Conservation (phyloP, 1,284 basidiomycete genomes). For the Malassezia furfur region DNA sequence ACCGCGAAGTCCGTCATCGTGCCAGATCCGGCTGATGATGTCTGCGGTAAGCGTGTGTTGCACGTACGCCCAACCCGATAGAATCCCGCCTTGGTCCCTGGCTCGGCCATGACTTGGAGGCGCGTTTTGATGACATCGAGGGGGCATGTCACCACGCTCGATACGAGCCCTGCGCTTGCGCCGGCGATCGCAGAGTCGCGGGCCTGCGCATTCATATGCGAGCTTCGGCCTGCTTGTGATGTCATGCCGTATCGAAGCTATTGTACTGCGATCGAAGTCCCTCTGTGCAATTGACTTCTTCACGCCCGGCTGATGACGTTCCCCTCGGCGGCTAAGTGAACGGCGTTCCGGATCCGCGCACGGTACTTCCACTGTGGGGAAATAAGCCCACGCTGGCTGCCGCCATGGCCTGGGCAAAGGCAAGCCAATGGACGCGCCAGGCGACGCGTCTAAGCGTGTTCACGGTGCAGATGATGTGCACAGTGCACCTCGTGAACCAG, state of each 20-base stretch:
- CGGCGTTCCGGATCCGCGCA: no score
- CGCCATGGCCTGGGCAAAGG: conserved; percentile 1
- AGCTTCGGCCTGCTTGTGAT: neutral
- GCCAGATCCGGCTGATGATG: conserved; percentile 25
- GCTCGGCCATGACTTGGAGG: conserved; percentile 67
- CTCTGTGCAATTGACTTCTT: no score
- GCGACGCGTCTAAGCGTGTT: conserved; percentile 7
- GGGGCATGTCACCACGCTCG: conserved; percentile 88
- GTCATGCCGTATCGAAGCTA: neutral
- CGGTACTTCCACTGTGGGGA: neutral
- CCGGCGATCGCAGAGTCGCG: conserved; percentile 48
- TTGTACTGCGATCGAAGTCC: no score
- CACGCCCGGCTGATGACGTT: no score
- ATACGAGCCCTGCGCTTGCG: conserved; percentile 66
- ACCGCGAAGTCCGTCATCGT: conserved; percentile 37
- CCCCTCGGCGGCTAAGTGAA: no score
- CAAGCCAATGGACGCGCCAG: neutral
- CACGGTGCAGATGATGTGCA: conserved; percentile 24
- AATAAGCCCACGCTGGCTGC: neutral
- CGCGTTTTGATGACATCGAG: conserved; percentile 96
- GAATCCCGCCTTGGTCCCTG: neutral
- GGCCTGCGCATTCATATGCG: neutral
- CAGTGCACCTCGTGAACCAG: conserved; percentile 27
- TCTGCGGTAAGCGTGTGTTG: neutral
- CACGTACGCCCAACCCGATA: neutral